phyloP scores from a whole-genome alignment of 2,329 filamentous ascomycete species.

The Arthrobotrys entomopaga region DNA sequence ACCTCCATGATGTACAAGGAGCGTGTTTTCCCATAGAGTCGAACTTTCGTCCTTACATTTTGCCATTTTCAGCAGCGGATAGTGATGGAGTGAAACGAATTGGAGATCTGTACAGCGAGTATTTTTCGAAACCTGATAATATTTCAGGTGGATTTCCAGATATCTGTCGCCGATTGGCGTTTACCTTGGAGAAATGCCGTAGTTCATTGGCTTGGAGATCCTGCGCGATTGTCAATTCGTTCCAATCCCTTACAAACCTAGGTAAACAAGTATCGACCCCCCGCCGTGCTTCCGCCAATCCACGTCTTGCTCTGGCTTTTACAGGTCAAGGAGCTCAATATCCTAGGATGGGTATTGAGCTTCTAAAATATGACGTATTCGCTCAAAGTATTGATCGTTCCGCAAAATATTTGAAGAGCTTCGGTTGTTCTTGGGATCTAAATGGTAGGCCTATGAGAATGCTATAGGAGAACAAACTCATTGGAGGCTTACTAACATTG shows the following conservation, averaged over 20 bases:
- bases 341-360: slow-evolving; percentile 63
- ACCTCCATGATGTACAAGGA: no score
- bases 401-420: neutral
- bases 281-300: neutral
- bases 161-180: neutral
- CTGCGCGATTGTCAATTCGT: neutral
- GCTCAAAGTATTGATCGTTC: neutral
- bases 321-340: slow-evolving; percentile 66
- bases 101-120: neutral
- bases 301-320: slow-evolving; percentile 60
- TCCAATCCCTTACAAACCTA: neutral
- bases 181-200: neutral
- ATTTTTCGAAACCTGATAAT: neutral
- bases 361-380: slow-evolving; percentile 56
- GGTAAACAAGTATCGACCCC: neutral
- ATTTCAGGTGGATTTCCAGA: neutral
- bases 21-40: neutral
- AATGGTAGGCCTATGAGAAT: neutral
- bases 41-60: neutral
- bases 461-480: no score
- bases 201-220: neutral
- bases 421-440: neutral
- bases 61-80: slow-evolving; percentile 63
- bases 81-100: neutral
- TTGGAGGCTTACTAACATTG: neutral